Evolutionary conservation across 345 rosid genomes (phyloP), one percentile per base, ranked within the genome.

Genomic region (Murraya paniculata): DNA sequence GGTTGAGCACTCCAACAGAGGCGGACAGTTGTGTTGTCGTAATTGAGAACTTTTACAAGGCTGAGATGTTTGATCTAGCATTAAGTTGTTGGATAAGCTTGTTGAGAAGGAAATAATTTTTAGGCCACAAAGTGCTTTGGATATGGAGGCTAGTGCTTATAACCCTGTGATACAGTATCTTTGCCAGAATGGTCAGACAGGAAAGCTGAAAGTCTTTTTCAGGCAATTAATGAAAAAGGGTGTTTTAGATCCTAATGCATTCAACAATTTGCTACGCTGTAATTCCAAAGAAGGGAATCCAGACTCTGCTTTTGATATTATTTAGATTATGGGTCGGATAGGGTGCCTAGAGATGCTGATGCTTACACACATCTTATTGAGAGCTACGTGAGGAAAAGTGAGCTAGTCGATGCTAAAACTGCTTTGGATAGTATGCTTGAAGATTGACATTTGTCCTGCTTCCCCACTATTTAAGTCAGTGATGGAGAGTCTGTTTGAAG

Each of bases 361-460:
- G 89, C 97, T n/a, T 94, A 90, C 75, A 85, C 71, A 67, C 76
- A 88, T 75, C 98, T 94, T 67, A 89, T 93, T 25, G 87, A 90
- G 89, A 91, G 98, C 87, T 91, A 85, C 89, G 76, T 91, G 87
- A 88, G 97, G 87, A 94, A 90, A 88, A 97, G 98, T 10, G 95
- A 93, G 79, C 98, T 95, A 18, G 93, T 95, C 18, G 97, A 94
- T 71, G 98, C 98, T 4, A 94, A 91, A 86, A 87, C 88, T 25
- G 89, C 94, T 27, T 67, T 94, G 83, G 98, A 93, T 78, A 85
- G 90, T 82, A 94, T 93, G 98, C 81, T 94, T 8, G 95, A 89
- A 86, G 90, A 87, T 70, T 97, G 98, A 33, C n/a, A n/a, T n/a
- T n/a, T n/a, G n/a, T 77, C 98, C 98, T 0, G 91, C 91, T 71